These are phyloP conservation scores for Saccharomycopsis sp. DNA, from an alignment of 805 yeast species.

Conservation along the genomic window DNA sequence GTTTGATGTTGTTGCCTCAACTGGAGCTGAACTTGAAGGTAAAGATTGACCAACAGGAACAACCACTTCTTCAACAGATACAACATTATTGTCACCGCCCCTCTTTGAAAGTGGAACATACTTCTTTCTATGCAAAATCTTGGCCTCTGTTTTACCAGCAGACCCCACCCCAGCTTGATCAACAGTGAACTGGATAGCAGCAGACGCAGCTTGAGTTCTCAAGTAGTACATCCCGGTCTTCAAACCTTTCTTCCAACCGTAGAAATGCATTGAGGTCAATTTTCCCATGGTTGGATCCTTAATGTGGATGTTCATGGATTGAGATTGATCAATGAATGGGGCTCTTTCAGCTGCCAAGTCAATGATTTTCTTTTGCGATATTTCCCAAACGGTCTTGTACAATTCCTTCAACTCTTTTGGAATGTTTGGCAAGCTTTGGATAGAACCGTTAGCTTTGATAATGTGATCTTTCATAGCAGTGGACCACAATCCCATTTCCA, in stretches of 20 bases:
- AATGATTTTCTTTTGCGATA: conserved; percentile 74
- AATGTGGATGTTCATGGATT: conserved; percentile 82
- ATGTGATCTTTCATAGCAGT: conserved; percentile 69
- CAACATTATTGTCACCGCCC: neutral
- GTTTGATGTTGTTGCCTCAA: conserved; percentile 1
- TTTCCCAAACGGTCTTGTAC: conserved; percentile 97
- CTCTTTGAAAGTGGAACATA: conserved; percentile 25
- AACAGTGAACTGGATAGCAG: conserved; percentile 88
- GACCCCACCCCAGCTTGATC: conserved; percentile 32
- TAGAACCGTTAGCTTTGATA: conserved; percentile 73
- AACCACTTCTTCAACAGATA: conserved; percentile 24
- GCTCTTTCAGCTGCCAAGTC: conserved; percentile 74
- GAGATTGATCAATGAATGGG: conserved; percentile 84
- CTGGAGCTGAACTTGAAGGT: conserved; percentile 1
- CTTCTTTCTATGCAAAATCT: conserved; percentile 27
- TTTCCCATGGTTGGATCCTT: conserved; percentile 92
- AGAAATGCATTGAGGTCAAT: conserved; percentile 95
- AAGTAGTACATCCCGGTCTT: conserved; percentile 98
- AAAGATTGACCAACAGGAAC: conserved; percentile 34
- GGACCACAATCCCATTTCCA: conserved; percentile 77
- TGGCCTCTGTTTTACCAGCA: conserved; percentile 18
- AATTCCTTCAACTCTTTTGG: conserved; percentile 67
- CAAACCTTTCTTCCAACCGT: conserved; percentile 97
- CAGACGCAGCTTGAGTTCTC: conserved; percentile 94
- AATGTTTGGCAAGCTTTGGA: conserved; percentile 63